These are phyloP conservation scores for Diplodia scrobiculata DNA, from an alignment of 2,329 filamentous ascomycete genomes.

Conservation along the genomic window DNA sequence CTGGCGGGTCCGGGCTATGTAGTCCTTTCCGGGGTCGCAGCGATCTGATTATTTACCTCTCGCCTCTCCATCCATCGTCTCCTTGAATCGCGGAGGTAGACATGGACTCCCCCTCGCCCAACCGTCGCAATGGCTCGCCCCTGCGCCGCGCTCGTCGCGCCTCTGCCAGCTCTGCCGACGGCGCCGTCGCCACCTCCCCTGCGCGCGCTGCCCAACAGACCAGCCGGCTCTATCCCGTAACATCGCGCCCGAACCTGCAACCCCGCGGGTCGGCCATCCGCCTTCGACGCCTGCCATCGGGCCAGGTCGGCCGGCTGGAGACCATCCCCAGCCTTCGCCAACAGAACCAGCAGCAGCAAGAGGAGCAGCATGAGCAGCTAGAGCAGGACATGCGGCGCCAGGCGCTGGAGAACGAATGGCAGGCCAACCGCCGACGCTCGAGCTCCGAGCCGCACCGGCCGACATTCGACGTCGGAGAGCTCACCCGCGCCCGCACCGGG, in stretches of 20 bases:
- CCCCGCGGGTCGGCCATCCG: slow-evolving; percentile 17
- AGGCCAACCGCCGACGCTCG: slow-evolving; percentile 26
- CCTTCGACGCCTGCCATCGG: slow-evolving; percentile 18
- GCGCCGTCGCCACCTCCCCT: neutral
- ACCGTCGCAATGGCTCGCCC: slow-evolving; percentile 16
- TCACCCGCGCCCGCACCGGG: slow-evolving; percentile 8
- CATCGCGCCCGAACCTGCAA: slow-evolving; percentile 13
- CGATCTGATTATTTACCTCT: slow-evolving; percentile 9
- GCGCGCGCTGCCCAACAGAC: slow-evolving; percentile 2
- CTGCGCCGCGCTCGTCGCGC: slow-evolving; percentile 8
- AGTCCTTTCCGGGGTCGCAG: slow-evolving; percentile 5
- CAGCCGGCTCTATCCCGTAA: slow-evolving; percentile 17
- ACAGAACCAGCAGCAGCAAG: slow-evolving; percentile 8
- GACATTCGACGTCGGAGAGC: slow-evolving; percentile 14
- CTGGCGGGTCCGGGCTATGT: slow-evolving; percentile 1
- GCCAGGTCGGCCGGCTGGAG: neutral
- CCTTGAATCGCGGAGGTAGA: slow-evolving; percentile 1
- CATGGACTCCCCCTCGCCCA: slow-evolving; percentile 7
- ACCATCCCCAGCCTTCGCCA: slow-evolving; percentile 19
- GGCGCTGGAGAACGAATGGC: slow-evolving; percentile 16
- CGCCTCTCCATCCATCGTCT: neutral
- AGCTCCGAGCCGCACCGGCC: slow-evolving; percentile 29
- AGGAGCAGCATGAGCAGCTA: slow-evolving; percentile 10
- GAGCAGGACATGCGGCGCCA: slow-evolving; percentile 11
- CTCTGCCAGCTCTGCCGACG: slow-evolving; percentile 1